These are phyloP conservation scores for Capsicum pubescens DNA, from an alignment of 257 asterid species.

Conservation along the genomic window DNA sequence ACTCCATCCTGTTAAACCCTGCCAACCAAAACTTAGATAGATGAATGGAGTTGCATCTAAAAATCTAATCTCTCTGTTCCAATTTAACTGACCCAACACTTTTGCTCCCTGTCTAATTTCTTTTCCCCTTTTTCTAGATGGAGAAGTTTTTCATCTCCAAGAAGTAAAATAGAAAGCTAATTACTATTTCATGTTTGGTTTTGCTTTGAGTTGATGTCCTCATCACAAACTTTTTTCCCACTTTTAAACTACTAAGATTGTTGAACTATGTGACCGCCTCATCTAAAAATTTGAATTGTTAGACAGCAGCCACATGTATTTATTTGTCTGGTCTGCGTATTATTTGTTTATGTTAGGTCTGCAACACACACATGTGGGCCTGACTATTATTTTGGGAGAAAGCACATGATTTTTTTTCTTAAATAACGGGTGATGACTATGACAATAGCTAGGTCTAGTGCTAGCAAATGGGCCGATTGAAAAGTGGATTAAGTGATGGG, in stretches of 20 bases:
- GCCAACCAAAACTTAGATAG: background rate
- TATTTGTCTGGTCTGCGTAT: background rate
- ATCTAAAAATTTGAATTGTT: background rate
- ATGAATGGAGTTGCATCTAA: background rate
- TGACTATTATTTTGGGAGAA: background rate
- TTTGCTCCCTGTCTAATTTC: background rate
- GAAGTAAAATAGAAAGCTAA: background rate
- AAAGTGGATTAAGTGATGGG: too few species aligned
- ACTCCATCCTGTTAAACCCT: background rate
- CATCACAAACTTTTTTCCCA: background rate
- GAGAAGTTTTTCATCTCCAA: background rate
- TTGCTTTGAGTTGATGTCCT: background rate
- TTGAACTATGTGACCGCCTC: background rate
- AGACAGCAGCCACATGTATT: background rate
- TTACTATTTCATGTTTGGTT: background rate
- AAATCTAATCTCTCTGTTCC: background rate
- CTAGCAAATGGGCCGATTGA: background rate
- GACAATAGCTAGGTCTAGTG: background rate
- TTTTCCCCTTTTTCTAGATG: background rate
- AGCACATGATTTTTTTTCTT: background rate
- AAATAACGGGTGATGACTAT: background rate
- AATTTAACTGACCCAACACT: background rate
- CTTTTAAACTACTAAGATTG: background rate
- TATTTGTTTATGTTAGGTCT: background rate
- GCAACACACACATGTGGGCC: background rate